A percentile compares a stretch with the other conserved stretches of the same genome.
Conservation (phyloP, 2,329 filamentous ascomycete species). For the Ophiostoma sp. region DNA sequence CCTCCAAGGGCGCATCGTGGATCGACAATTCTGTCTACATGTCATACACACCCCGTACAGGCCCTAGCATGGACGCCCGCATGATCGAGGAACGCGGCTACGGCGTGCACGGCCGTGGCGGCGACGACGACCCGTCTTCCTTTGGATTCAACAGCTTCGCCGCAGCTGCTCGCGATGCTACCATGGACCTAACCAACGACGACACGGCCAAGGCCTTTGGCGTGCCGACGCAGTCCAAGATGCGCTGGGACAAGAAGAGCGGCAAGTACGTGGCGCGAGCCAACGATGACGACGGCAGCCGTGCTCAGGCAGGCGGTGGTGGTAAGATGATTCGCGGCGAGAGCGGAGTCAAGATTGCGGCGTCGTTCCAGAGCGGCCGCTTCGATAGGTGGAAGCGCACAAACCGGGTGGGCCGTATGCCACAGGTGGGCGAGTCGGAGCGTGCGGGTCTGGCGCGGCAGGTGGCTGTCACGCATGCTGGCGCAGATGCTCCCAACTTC, state of each 20-base stretch:
- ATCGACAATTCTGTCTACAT: constrained; percentile 91
- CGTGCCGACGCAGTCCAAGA: constrained; percentile 65
- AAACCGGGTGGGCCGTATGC: constrained; percentile 72
- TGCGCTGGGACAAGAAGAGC: constrained; percentile 96
- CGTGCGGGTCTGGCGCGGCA: constrained; percentile 37
- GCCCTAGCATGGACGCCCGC: constrained; percentile 44
- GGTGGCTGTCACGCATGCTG: constrained; percentile 26
- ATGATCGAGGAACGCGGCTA: constrained; percentile 87
- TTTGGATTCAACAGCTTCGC: constrained; percentile 61
- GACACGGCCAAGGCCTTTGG: constrained; percentile 75
- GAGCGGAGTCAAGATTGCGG: constrained; percentile 91
- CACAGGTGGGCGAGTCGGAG: constrained; percentile 78
- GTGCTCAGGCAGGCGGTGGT: constrained; percentile 38
- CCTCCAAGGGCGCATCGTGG: constrained; percentile 50
- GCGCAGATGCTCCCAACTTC: constrained; percentile 29
- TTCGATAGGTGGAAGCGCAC: constrained; percentile 90
- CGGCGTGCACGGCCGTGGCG: constrained; percentile 62
- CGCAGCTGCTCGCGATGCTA: constrained; percentile 74
- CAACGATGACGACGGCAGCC: constrained; percentile 92
- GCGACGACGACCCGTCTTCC: constrained; percentile 53
- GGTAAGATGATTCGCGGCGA: constrained; percentile 73
- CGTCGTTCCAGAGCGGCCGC: constrained; percentile 84
- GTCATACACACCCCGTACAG: constrained; percentile 80
- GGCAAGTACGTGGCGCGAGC: constrained; percentile 89
- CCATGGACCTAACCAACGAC: constrained; percentile 91